Conservation (phyloP, 75 land plant genomes). For the Larix kaempferi region DNA sequence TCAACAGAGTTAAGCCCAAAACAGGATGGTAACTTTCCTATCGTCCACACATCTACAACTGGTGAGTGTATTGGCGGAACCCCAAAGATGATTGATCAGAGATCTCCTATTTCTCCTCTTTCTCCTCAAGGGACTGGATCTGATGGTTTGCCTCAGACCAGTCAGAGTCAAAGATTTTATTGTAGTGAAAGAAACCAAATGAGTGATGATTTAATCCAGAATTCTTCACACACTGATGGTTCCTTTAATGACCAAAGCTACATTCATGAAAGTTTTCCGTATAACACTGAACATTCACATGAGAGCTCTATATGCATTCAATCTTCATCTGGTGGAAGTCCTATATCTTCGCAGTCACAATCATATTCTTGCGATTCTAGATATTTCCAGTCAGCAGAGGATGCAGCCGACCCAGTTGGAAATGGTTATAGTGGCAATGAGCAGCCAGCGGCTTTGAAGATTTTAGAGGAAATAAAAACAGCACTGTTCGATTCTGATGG, state of each 20-base stretch:
- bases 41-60: not conserved
- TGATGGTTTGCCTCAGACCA: slow-evolving; percentile 23
- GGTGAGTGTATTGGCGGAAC: slow-evolving; percentile 7
- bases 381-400: slow-evolving; percentile 6
- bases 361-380: slow-evolving; percentile 6
- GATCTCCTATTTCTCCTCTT: slow-evolving; percentile 60
- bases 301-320: slow-evolving; percentile 3
- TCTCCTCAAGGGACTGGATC: slow-evolving; percentile 40
- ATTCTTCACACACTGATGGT: slow-evolving; percentile 7
- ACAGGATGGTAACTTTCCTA: slow-evolving; percentile 14
- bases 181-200: slow-evolving; percentile 23
- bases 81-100: slow-evolving; percentile 20
- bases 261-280: not conserved
- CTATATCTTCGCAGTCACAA: slow-evolving; percentile 2
- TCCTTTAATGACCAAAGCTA: not conserved
- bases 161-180: slow-evolving; percentile 29
- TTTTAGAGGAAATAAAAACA: slow-evolving; percentile 23
- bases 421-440: not conserved
- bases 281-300: not conserved
- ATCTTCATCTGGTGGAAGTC: slow-evolving; percentile 9
- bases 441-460: slow-evolving; percentile 10
- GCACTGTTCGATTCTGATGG: slow-evolving; percentile 38
- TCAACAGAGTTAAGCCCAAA: slow-evolving; percentile 17
- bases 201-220: slow-evolving; percentile 24
- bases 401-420: not conserved